phyloP scores from a whole-genome alignment of 768 basidiomycete species.

The Trichaptum fuscoviolaceum region DNA sequence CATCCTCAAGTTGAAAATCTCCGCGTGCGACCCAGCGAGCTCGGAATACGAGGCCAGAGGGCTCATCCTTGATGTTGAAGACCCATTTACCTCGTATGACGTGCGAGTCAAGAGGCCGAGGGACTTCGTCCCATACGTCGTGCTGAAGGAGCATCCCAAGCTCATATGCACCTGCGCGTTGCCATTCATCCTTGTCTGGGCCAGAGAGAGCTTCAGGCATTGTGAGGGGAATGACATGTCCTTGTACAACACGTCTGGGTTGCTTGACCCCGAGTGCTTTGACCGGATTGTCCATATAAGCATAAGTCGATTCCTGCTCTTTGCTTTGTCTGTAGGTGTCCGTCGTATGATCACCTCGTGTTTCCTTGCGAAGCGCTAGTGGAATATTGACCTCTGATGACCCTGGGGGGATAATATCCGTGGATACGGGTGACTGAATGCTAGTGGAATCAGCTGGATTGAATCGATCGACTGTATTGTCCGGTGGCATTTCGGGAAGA shows the following conservation, averaged over 20 bases:
- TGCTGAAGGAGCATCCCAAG: slow-evolving; percentile 13
- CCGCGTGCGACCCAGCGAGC: slow-evolving; percentile 38
- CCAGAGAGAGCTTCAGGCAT: slow-evolving; percentile 18
- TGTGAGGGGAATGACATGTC: slow-evolving; percentile 4
- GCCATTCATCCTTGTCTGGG: slow-evolving; percentile 19
- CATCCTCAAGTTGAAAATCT: slow-evolving; percentile 24
- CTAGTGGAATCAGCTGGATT: too few relatives aligned
- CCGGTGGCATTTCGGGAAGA: too few relatives aligned
- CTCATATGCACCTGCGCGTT: slow-evolving; percentile 18
- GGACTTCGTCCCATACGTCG: slow-evolving; percentile 16
- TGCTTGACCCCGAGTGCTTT: not conserved
- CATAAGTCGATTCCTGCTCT: not conserved
- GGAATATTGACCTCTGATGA: not conserved
- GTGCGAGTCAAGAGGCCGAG: slow-evolving; percentile 17
- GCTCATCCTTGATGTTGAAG: slow-evolving; percentile 23
- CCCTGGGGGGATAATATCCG: too few relatives aligned
- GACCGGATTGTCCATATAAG: not conserved
- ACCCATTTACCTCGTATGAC: slow-evolving; percentile 24
- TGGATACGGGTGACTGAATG: too few relatives aligned
- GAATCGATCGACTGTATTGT: not conserved
- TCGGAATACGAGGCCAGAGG: slow-evolving; percentile 27
- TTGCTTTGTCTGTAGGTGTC: not conserved
- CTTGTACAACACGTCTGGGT: not conserved
- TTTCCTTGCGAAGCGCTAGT: not conserved
- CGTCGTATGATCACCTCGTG: not conserved